Conservation (phyloP, 2,329 filamentous ascomycete species). For the Fusarium brachygibbosum region DNA sequence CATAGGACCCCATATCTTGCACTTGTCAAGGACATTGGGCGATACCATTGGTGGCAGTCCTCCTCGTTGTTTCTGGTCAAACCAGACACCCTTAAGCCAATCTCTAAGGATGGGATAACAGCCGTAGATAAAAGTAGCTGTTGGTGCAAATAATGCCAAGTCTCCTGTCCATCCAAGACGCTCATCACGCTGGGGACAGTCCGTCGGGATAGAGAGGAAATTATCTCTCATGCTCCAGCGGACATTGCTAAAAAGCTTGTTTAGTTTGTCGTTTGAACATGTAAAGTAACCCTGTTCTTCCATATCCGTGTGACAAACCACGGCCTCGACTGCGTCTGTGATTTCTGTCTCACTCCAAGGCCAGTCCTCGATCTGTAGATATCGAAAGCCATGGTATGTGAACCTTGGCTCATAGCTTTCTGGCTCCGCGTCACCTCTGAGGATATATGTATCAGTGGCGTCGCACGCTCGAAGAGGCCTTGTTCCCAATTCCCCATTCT, state of each 20-base stretch:
- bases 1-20: slow-evolving; percentile 32
- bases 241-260: slow-evolving; percentile 67
- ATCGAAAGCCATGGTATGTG: slow-evolving; percentile 70
- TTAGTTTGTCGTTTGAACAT: slow-evolving; percentile 66
- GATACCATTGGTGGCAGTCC: slow-evolving; percentile 45
- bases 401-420: slow-evolving; percentile 59
- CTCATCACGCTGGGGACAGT: slow-evolving; percentile 70
- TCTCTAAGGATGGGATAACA: slow-evolving; percentile 57
- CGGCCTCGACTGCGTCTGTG: slow-evolving; percentile 44
- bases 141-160: slow-evolving; percentile 63
- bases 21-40: slow-evolving; percentile 29
- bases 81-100: slow-evolving; percentile 27
- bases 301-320: slow-evolving; percentile 67
- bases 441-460: slow-evolving; percentile 63
- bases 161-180: slow-evolving; percentile 68
- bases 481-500: slow-evolving; percentile 59
- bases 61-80: slow-evolving; percentile 34
- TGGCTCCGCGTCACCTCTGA: slow-evolving; percentile 23
- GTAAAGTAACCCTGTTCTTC: slow-evolving; percentile 63
- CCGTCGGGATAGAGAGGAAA: slow-evolving; percentile 69
- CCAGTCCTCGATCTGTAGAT: slow-evolving; percentile 63
- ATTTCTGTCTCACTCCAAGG: slow-evolving; percentile 45
- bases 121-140: slow-evolving; percentile 66
- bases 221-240: slow-evolving; percentile 71
- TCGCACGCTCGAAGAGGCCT: slow-evolving; percentile 61